A percentile compares a stretch with the other conserved stretches of the same genome.
phyloP scores from a whole-genome alignment of 2,329 filamentous ascomycete species.

The Ascochyta koolunga region DNA sequence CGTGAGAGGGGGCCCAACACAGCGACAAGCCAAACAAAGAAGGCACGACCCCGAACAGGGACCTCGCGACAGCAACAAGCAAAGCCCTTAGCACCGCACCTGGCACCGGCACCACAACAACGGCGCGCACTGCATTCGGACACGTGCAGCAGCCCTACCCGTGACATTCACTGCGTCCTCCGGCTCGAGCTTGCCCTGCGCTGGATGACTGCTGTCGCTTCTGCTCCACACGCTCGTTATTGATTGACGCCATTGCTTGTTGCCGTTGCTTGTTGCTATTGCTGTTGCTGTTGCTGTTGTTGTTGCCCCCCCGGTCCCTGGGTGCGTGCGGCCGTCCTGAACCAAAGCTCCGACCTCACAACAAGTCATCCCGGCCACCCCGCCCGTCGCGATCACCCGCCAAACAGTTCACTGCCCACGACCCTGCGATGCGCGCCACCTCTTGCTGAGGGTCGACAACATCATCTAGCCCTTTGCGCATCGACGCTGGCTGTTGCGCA shows the following conservation, averaged over 20 bases:
- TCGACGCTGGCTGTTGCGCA: slow-evolving; percentile 14
- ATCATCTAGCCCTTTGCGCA: slow-evolving; percentile 18
- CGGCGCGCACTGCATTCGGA: slow-evolving; percentile 10
- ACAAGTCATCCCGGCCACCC: slow-evolving; percentile 21
- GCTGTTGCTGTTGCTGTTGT: no score
- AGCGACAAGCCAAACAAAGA: slow-evolving; percentile 35
- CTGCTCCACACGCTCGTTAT: slow-evolving; percentile 4
- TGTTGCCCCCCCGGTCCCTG: slow-evolving; percentile 4
- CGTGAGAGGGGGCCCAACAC: slow-evolving; percentile 32
- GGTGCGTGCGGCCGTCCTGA: slow-evolving; percentile 12
- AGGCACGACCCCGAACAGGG: slow-evolving; percentile 16
- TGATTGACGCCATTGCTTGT: background rate
- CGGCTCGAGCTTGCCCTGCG: slow-evolving; percentile 16
- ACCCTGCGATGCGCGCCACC: slow-evolving; percentile 15
- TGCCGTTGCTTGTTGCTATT: no score
- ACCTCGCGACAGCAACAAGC: slow-evolving; percentile 18
- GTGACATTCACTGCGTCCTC: slow-evolving; percentile 1
- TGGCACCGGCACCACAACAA: slow-evolving; percentile 10
- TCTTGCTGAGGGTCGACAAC: slow-evolving; percentile 9
- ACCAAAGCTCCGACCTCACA: slow-evolving; percentile 20
- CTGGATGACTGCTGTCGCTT: background rate
- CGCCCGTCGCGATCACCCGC: slow-evolving; percentile 11
- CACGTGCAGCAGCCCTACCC: slow-evolving; percentile 4
- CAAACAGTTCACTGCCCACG: slow-evolving; percentile 4
- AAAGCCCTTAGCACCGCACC: background rate